A percentile compares a stretch with the other conserved stretches of the same genome.
These are phyloP conservation scores for Gentiana dahurica DNA, from an alignment of 257 asterid genomes.

Conservation along the genomic window DNA sequence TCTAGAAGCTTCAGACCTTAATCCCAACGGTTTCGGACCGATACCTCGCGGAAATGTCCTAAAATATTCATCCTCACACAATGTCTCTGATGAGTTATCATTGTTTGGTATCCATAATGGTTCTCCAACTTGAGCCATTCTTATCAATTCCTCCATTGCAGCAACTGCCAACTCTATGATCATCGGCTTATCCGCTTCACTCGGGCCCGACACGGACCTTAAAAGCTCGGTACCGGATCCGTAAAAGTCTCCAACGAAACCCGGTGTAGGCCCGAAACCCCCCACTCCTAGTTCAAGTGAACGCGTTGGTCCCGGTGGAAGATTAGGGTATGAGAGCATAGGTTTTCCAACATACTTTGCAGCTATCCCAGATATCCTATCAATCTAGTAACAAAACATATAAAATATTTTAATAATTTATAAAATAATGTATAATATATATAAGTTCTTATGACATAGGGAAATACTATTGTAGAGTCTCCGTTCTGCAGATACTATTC, in stretches of 20 bases:
- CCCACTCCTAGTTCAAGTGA: constrained; percentile 48
- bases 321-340: constrained; percentile 38
- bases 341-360: constrained; percentile 66
- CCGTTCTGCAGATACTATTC: too few species aligned
- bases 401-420: background rate
- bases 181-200: constrained; percentile 59
- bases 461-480: too few species aligned
- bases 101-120: constrained; percentile 50
- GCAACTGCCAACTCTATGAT: constrained; percentile 71
- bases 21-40: constrained; percentile 77
- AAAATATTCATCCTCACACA: constrained; percentile 66
- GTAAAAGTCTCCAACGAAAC: constrained; percentile 34
- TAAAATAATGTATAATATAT: background rate
- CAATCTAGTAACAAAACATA: constrained; percentile 32
- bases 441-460: too few species aligned
- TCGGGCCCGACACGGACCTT: constrained; percentile 52
- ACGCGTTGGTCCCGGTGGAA: constrained; percentile 36
- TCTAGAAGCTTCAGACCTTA: constrained; percentile 80
- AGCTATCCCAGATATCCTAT: constrained; percentile 64
- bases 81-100: constrained; percentile 22
- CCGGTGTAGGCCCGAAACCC: constrained; percentile 28
- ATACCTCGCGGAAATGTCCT: constrained; percentile 83
- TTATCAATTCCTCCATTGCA: constrained; percentile 71
- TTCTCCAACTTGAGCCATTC: constrained; percentile 60
- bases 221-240: constrained; percentile 46